These are phyloP conservation scores for Cenchrus americanus DNA, from an alignment of 176 grass and related monocot species.

Conservation along the genomic window DNA sequence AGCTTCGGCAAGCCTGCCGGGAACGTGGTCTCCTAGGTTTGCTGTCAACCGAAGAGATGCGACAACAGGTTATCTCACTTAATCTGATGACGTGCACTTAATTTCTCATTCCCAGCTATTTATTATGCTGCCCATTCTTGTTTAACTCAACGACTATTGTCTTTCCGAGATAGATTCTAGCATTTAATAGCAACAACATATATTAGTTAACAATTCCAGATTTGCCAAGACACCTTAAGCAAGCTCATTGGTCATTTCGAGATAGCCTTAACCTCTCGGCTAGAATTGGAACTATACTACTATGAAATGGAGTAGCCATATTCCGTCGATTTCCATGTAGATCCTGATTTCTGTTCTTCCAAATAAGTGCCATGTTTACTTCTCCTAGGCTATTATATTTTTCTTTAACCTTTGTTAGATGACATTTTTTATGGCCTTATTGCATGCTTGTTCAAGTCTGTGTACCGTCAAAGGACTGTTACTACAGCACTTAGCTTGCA, in stretches of 20 bases:
- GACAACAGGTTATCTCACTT: conserved; percentile 70
- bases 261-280: background rate
- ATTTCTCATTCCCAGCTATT: conserved; percentile 17
- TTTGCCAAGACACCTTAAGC: conserved; percentile 22
- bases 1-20: conserved; percentile 90
- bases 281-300: conserved; percentile 4
- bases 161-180: conserved; percentile 6
- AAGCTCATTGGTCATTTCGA: conserved; percentile 20
- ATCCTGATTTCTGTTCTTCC: conserved; percentile 25
- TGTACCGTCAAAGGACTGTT: conserved; percentile 26
- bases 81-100: conserved; percentile 15
- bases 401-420: conserved; percentile 36
- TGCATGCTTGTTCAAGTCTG: conserved; percentile 17
- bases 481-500: conserved; percentile 24
- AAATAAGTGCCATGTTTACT: background rate
- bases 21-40: conserved; percentile 90
- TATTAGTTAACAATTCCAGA: background rate
- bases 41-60: conserved; percentile 94
- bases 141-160: background rate
- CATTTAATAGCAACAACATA: conserved; percentile 9
- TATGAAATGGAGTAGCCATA: background rate
- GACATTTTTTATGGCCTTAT: conserved; percentile 13
- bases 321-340: conserved; percentile 15
- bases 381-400: conserved; percentile 20
- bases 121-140: background rate